These are phyloP conservation scores for Ophiostoma sp. DNA, from an alignment of 2,329 filamentous ascomycete genomes.

Conservation along the genomic window DNA sequence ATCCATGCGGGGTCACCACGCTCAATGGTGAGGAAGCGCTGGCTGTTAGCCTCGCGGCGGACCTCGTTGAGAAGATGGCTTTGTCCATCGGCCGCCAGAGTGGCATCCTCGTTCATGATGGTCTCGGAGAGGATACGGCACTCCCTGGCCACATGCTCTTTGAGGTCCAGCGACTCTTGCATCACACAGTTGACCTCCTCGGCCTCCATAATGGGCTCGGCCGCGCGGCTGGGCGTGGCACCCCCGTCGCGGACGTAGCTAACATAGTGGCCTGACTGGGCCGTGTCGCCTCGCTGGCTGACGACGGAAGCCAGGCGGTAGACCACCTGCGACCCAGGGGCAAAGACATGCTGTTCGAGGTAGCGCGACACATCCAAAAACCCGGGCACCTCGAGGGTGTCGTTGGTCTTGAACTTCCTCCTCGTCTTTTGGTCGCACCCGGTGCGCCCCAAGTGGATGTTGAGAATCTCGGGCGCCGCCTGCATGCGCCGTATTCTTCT, in stretches of 20 bases:
- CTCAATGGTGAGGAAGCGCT: background rate
- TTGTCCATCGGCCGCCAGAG: background rate
- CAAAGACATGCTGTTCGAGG: conserved; percentile 28
- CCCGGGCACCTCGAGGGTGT: conserved; percentile 23
- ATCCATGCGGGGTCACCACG: conserved; percentile 12
- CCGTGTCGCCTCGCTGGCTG: conserved; percentile 20
- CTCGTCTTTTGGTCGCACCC: background rate
- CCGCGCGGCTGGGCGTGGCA: background rate
- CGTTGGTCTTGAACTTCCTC: background rate
- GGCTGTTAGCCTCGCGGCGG: background rate
- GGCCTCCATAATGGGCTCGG: background rate
- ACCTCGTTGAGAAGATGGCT: background rate
- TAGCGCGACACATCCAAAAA: conserved; percentile 28
- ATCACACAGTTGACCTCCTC: background rate
- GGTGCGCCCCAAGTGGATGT: conserved; percentile 22
- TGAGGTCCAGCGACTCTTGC: background rate
- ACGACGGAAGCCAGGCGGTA: conserved; percentile 29
- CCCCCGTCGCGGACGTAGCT: conserved; percentile 22
- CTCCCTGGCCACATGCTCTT: background rate
- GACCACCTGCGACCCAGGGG: conserved; percentile 16
- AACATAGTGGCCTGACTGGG: conserved; percentile 26
- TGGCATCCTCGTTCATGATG: background rate
- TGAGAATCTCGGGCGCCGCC: conserved; percentile 27
- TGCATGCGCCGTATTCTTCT: conserved; percentile 23
- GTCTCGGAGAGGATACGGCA: background rate